Base-by-base conservation (phyloP, 2,329 filamentous ascomycete genomes). In the Bipolaris bicolor region DNA sequence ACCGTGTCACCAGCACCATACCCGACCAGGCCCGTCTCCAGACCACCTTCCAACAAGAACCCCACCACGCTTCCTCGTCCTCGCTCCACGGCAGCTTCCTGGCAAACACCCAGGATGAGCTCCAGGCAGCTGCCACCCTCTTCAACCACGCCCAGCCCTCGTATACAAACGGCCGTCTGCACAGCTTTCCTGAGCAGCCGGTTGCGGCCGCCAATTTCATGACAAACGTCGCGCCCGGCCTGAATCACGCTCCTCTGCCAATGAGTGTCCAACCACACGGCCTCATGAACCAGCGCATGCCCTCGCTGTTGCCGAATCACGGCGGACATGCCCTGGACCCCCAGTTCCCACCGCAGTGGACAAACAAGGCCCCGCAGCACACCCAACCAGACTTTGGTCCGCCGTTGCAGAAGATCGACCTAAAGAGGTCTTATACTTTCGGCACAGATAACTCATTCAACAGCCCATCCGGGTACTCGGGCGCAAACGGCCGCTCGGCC, bases 391-490 rank as follows among this genome's bases (percentile, higher is more conserved):
- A 68, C 22, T 65, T 66, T 18, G 61, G 49, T 4, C 61, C 68
- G 10, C 48, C 63, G 4, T 44, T 63, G 15, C 58, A 55, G 31
- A 64, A 64, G 36, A 57, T 65, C 0, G 58, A 40, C 11, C 45
- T 75, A n/a, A 73, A 72, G 57, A 58, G 70, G 37, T 62, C 70
- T 7, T 76, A 75, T 34, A 72, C 70, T 0, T 76, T 75, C 49
- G 74, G 74, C 22, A 76, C 73, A 1, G 74, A 77, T 54, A 67
- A 66, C 46, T 66, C 70, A 5, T 77, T 77, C 65, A 72, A 69
- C 48, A 72, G 72, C 50, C 61, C 65, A 1, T 57, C 65, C 29
- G 72, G 68, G 1, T 76, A 68, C 53, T 52, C 64, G 6, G 64
- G 60, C 10, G 60, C 71, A 0, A 66, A 66, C 5, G 57, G 61